Evolutionary conservation across 768 basidiomycete species (phyloP).

Genomic region (Lactarius indigo): DNA sequence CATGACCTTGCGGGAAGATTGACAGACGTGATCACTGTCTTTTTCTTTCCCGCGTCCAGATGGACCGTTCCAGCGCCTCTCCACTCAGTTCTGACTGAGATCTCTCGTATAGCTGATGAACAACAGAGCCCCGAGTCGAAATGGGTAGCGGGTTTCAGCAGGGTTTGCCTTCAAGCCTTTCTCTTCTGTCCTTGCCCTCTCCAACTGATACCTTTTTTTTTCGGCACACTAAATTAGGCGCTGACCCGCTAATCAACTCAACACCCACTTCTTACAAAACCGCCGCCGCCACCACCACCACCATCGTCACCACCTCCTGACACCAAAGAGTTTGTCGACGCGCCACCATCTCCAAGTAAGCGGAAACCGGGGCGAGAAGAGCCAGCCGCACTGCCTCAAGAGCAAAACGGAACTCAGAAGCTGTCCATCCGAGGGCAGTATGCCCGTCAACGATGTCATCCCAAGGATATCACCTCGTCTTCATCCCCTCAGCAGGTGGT

Average conservation of each 20-base stretch:
- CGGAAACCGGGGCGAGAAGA: slow-evolving; percentile 3
- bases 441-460: slow-evolving; percentile 8
- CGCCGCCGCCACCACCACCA: no score
- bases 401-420: not conserved
- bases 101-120: slow-evolving; percentile 14
- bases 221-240: no score
- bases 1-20: slow-evolving; percentile 11
- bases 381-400: not conserved
- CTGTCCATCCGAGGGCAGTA: slow-evolving; percentile 20
- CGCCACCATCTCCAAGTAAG: not conserved
- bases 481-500: not conserved
- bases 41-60: slow-evolving; percentile 5
- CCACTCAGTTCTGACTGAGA: slow-evolving; percentile 16
- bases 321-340: not conserved
- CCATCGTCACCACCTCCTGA: not conserved
- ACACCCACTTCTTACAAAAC: slow-evolving; percentile 6
- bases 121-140: slow-evolving; percentile 10
- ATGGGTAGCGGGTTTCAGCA: slow-evolving; percentile 23
- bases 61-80: slow-evolving; percentile 19
- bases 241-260: no score
- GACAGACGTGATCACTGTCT: slow-evolving; percentile 10
- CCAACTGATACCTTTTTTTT: not conserved
- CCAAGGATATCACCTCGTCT: not conserved
- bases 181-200: slow-evolving; percentile 2
- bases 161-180: slow-evolving; percentile 20